Base-by-base conservation (phyloP, 139 green algal genomes). In the Chlamydomonas sphaeroides region DNA sequence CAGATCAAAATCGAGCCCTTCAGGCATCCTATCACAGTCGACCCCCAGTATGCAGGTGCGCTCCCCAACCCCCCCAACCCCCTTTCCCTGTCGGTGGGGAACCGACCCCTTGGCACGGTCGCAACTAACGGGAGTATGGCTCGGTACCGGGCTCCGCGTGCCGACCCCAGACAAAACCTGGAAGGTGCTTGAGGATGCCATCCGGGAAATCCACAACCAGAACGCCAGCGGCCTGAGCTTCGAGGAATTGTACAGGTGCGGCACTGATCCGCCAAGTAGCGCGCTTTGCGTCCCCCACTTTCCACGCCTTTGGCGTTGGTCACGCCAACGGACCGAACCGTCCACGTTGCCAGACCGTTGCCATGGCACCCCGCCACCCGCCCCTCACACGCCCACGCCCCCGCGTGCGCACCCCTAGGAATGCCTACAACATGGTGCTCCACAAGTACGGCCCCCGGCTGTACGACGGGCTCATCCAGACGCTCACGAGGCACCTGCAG, bases 341-440 rank as follows among this genome's bases (percentile, higher is more conserved):
- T n/a, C n/a, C n/a, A n/a, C n/a, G n/a, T n/a, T n/a, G n/a, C n/a
- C n/a, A n/a, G n/a, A n/a, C n/a, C n/a, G n/a, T n/a, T n/a, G n/a
- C n/a, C n/a, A n/a, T n/a, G n/a, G n/a, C n/a, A n/a, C n/a, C n/a
- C n/a, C n/a, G n/a, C n/a, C n/a, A n/a, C n/a, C n/a, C n/a, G n/a
- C n/a, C n/a, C n/a, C n/a, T n/a, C n/a, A 68, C 25, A 68, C 61
- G 18, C 42, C 17, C 8, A 32, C 35, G 53, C 62, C 36, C 33
- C 10, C 30, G 10, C 62, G 51, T 69, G 57, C 17, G 2, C 32
- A 32, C 14, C 68, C n/a, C 65, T 93, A 98, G 97, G 80, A 98
- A 96, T 68, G 97, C 97, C 6, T 99, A 99, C 93, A 98, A 98
- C 89, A 98, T 99, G 96, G 97, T 99, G 35, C 91, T 99, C 48